Evolutionary conservation across 495 filamentous ascomycete species (phyloP).

Genomic region (Endocarpon pusillum): DNA sequence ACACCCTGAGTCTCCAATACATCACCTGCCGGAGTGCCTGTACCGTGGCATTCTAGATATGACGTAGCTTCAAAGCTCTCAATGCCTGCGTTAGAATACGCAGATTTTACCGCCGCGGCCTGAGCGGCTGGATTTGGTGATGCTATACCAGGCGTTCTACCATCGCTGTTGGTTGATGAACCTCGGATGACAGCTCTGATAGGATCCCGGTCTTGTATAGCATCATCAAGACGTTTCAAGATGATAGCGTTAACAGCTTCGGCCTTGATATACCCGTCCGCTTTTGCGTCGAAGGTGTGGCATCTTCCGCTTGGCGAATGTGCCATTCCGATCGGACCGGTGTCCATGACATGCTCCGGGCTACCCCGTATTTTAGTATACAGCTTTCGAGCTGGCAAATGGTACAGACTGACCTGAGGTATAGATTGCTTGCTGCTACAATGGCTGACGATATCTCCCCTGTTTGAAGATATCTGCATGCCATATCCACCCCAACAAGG

Average conservation of each 20-base stretch:
- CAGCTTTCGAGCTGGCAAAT: conserved; percentile 1
- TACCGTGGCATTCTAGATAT: conserved; percentile 34
- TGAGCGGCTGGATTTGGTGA: conserved; percentile 18
- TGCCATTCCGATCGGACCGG: conserved; percentile 4
- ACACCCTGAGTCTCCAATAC: conserved; percentile 14
- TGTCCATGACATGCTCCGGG: conserved; percentile 4
- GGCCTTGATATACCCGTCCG: conserved; percentile 24
- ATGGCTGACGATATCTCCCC: conserved; percentile 22
- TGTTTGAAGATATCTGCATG: conserved; percentile 10
- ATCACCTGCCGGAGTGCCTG: conserved; percentile 27
- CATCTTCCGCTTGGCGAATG: conserved; percentile 17
- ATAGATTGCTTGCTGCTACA: conserved; percentile 29
- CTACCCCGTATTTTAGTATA: no score
- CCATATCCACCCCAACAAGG: conserved; percentile 14
- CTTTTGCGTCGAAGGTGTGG: conserved; percentile 23
- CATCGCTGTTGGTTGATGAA: conserved; percentile 33
- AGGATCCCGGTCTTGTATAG: conserved; percentile 34
- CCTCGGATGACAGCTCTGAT: conserved; percentile 45
- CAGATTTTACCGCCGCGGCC: conserved; percentile 15
- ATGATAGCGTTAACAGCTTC: conserved; percentile 42
- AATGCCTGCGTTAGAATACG: conserved; percentile 17
- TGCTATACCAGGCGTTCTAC: conserved; percentile 18
- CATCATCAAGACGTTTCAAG: conserved; percentile 44
- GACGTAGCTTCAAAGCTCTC: conserved; percentile 16
- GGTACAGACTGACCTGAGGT: background rate